Percentiles rank a stretch among this genome's conserved stretches.
These are phyloP conservation scores for Pseudonitzschia delicatissima DNA, from an alignment of 108 stramenopile genomes.

Conservation along the genomic window DNA sequence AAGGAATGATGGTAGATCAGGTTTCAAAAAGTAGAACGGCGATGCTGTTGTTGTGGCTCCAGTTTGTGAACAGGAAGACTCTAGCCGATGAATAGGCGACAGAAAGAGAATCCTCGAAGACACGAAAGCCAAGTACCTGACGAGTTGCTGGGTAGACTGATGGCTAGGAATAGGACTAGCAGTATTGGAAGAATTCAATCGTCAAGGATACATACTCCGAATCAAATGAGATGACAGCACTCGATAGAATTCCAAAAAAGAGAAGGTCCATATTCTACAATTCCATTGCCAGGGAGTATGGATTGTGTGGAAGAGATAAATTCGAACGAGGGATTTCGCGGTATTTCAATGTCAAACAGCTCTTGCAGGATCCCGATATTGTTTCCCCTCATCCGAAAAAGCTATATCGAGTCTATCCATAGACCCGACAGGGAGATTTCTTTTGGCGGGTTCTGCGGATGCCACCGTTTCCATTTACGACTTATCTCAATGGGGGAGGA, in stretches of 20 bases:
- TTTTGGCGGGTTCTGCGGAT: slow-evolving; percentile 63
- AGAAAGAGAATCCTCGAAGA: no score
- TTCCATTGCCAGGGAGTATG: slow-evolving; percentile 10
- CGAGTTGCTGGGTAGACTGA: no score
- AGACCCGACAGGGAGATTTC: slow-evolving; percentile 45
- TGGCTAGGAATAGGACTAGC: no score
- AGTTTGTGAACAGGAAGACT: no score
- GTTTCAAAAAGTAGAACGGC: no score
- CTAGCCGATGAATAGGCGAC: no score
- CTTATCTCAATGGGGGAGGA: slow-evolving; percentile 47
- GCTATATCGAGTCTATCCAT: slow-evolving; percentile 23
- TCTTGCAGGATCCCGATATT: slow-evolving; percentile 27
- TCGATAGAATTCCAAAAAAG: slow-evolving; percentile 1
- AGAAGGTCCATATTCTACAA: slow-evolving; percentile 6
- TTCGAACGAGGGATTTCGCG: slow-evolving; percentile 14
- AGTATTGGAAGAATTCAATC: no score
- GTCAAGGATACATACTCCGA: no score
- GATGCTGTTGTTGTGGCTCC: no score
- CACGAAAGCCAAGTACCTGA: no score
- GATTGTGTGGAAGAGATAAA: background rate
- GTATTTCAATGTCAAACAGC: slow-evolving; percentile 20
- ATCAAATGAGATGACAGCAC: background rate
- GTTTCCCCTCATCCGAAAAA: slow-evolving; percentile 26
- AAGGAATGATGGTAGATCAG: no score
- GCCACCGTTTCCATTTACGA: slow-evolving; percentile 67